Evolutionary conservation across 345 rosid species (phyloP), one percentile per base, ranked within the genome.

Genomic region (Clausena lansium): DNA sequence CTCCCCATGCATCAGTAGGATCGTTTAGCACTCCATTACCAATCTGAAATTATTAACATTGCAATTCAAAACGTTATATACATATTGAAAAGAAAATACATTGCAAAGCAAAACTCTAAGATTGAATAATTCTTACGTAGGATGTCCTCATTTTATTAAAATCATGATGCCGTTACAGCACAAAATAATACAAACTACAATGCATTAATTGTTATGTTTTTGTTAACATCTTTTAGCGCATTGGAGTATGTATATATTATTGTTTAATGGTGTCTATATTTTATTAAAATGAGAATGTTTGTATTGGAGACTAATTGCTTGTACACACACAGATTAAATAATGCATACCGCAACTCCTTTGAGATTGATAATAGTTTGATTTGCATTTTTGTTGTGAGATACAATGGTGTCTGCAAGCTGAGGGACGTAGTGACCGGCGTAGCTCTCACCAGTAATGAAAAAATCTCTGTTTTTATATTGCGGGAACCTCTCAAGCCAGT

Each of bases 1-100:
- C 45, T 14, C 87, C 89, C 35, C 39, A 7, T 7, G 1, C 20
- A 64, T 77, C 79, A 58, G 82, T 68, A 52, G 70, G 35, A 30
- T 82, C 80, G 71, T 87, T 85, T 9, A 80, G 76, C 59, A 81
- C 74, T 24, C 86, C 89, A 74, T 84, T 86, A 24, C 89, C 89
- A 35, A 86, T 78, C 89, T 84, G 75, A 6, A 41, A 80, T 71
- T 28, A 45, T 27, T 22, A 9, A 24, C 9, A 4, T 45, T 45
- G n/a, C 11, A 13, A 36, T 73, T 15, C 30, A 24, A 27, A 52
- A 15, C 1, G 32, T 74, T 45, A 45, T 45, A 11, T 11, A 11
- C 50, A 45, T 74, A 27, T n/a, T 24, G 27, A 10, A 8, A 9
- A 70, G 59, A 32, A 36, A 22, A 17, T 33, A 20, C 25, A 20